Evolutionary conservation across 805 yeast species (phyloP), one percentile per base, ranked within the genome.

Genomic region (Scheffersomyces amazonensis): DNA sequence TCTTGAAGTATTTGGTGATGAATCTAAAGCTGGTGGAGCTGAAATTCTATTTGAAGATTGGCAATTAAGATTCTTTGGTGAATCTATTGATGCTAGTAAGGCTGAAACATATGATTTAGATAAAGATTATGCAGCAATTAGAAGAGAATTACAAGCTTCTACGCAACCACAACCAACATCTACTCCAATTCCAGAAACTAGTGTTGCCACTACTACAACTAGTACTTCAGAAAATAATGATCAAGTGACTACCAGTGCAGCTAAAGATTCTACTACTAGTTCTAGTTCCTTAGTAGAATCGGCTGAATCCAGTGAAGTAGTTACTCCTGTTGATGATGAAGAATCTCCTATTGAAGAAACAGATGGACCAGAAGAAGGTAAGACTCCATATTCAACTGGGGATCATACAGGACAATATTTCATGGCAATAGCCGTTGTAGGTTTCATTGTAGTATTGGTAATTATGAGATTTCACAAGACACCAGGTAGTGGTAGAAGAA

Each of bases 41-140:
- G 43, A 43, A 12, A 54, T 69, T 29, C 39, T 43, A 1, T 70
- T 93, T 30, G 62, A 73, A 31, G 68, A 75, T 50, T 93, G 96
- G 95, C 83, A 80, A 55, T 58, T 93, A 54, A 77, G 80, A 31
- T 64, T 90, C 11, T 93, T 86, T 71, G 99, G 99, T 18, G 91
- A 83, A 58, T 66, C 81, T 15, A 71, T 69, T 30, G 90, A 87
- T 59, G 73, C 81, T 1, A 52, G 75, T 11, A 75, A 78, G 58
- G 87, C 85, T 1, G 75, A 73, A 50, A 62, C 71, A 32, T 83
- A 65, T 53, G 77, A 78, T 29, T 54, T 79, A 20, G 69, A 63
- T 31, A 66, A 62, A 44, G 81, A 75, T 50, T 75, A 76, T 43
- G 69, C 70, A 8, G 48, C 50, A 42, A 66, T 55, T 21, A 58